These are phyloP conservation scores for Boechera stricta DNA, from an alignment of 345 rosid genomes.

Conservation along the genomic window DNA sequence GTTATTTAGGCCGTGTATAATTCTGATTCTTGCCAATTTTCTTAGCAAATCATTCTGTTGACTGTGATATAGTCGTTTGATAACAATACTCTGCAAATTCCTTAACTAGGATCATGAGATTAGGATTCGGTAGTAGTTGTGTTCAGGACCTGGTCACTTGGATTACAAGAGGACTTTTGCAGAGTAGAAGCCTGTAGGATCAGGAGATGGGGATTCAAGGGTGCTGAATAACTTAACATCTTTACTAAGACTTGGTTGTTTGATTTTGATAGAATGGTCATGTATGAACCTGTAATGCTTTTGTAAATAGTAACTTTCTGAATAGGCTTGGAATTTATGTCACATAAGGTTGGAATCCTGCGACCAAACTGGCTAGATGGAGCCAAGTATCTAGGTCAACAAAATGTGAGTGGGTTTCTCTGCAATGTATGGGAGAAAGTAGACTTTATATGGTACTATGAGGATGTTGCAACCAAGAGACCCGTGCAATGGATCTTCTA, in stretches of 20 bases:
- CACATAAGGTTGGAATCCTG: slow-evolving; percentile 57
- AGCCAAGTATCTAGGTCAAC: slow-evolving; percentile 64
- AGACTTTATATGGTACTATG: slow-evolving; percentile 70
- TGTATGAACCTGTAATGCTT: slow-evolving; percentile 7
- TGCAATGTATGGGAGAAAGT: slow-evolving; percentile 73
- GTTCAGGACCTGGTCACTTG: not conserved
- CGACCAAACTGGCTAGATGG: slow-evolving; percentile 71
- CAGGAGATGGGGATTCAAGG: not conserved
- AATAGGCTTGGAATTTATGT: not conserved
- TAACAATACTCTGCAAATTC: not conserved
- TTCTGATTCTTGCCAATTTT: not conserved
- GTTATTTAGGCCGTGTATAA: too few species aligned
- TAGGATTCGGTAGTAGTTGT: not conserved
- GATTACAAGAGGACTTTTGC: not conserved
- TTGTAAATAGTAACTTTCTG: not conserved
- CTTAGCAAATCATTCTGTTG: slow-evolving; percentile 7
- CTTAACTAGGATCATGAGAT: not conserved
- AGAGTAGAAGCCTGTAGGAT: not conserved
- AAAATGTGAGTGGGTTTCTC: slow-evolving; percentile 54
- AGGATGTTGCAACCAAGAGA: slow-evolving; percentile 63
- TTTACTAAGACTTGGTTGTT: slow-evolving; percentile 4
- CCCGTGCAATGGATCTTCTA: slow-evolving; percentile 72
- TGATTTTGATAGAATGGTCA: not conserved
- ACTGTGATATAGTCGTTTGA: not conserved
- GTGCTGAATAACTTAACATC: not conserved